Percentiles rank a stretch among this genome's conserved stretches.
phyloP scores from a whole-genome alignment of 352 stramenopile species.

The Pelagophyceae sp. region DNA sequence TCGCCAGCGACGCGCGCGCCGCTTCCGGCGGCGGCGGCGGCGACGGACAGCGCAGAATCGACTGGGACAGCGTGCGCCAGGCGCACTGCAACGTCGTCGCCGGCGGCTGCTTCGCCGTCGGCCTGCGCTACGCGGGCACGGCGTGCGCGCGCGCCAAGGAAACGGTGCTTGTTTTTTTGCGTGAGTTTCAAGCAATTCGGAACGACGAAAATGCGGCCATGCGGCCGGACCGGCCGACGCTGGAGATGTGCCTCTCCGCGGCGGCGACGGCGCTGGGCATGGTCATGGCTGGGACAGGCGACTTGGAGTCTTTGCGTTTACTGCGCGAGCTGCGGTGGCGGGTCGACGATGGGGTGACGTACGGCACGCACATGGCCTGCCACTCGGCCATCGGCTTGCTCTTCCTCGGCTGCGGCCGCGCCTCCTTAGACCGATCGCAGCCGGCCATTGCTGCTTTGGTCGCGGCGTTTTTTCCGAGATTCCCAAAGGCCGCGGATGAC shows the following conservation, averaged over 20 bases:
- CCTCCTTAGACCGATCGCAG: slow-evolving; percentile 63
- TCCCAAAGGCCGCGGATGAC: slow-evolving; percentile 76
- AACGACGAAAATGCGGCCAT: slow-evolving; percentile 41
- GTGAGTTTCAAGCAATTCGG: slow-evolving; percentile 64
- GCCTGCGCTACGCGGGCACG: slow-evolving; percentile 84
- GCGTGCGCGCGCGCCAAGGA: slow-evolving; percentile 45
- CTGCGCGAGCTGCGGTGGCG: slow-evolving; percentile 68
- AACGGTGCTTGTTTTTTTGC: slow-evolving; percentile 55
- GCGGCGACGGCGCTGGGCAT: slow-evolving; percentile 80
- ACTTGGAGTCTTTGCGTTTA: slow-evolving; percentile 80
- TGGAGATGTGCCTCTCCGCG: slow-evolving; percentile 84
- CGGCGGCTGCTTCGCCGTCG: slow-evolving; percentile 85
- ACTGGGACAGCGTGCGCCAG: slow-evolving; percentile 79
- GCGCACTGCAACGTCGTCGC: slow-evolving; percentile 85
- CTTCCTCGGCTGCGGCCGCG: slow-evolving; percentile 85
- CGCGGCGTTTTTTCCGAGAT: slow-evolving; percentile 84
- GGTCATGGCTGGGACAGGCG: slow-evolving; percentile 87
- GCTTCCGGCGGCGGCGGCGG: too few relatives aligned
- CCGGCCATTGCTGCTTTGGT: slow-evolving; percentile 85
- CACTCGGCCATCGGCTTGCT: slow-evolving; percentile 86
- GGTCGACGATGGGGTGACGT: slow-evolving; percentile 65
- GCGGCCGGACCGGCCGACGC: slow-evolving; percentile 61
- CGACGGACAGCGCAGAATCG: too few relatives aligned
- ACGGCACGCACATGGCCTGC: slow-evolving; percentile 89
- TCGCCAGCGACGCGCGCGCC: slow-evolving; percentile 34